Evolutionary conservation across 164 flowering plant species (phyloP).

Genomic region (Vitis vinifera): ASM3070453v1 NC_081814.1:9911501-9912000

Average conservation of each 20-base stretch:
- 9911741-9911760: slow-evolving; percentile 71
- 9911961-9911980: too few relatives aligned
- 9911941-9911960: neutral
- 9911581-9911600: too few relatives aligned
- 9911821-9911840: slow-evolving; percentile 17
- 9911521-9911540: too few relatives aligned
- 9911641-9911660: neutral
- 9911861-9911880: slow-evolving; percentile 74
- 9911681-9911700: slow-evolving; percentile 64
- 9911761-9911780: neutral
- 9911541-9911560: too few relatives aligned
- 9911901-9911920: slow-evolving; percentile 80
- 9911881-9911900: slow-evolving; percentile 86
- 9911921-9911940: neutral
- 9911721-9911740: slow-evolving; percentile 90
- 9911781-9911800: neutral
- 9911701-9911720: slow-evolving; percentile 90
- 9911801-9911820: neutral
- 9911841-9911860: slow-evolving; percentile 90
- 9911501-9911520: too few relatives aligned
- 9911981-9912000: too few relatives aligned
- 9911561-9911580: too few relatives aligned
- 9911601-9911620: too few relatives aligned
- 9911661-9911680: neutral
- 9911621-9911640: neutral